Conservation (phyloP, 1,284 basidiomycete species). For the Leucoagaricus sp. region DNA sequence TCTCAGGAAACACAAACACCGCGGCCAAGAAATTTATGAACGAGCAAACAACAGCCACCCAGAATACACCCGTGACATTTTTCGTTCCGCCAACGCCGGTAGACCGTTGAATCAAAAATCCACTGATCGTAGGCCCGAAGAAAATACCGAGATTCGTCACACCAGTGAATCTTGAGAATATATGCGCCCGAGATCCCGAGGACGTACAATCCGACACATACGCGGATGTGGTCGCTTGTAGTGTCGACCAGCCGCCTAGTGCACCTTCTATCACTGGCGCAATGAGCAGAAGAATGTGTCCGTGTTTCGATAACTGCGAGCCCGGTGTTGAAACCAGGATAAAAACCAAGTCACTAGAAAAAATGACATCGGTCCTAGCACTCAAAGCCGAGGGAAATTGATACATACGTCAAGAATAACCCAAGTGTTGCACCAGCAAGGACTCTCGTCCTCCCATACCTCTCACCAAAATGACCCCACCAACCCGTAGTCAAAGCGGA, state of each 20-base stretch:
- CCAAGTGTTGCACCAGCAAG: constrained; percentile 73
- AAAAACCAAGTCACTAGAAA: constrained; percentile 71
- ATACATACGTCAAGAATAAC: constrained; percentile 71
- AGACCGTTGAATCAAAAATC: constrained; percentile 60
- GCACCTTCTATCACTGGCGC: constrained; percentile 83
- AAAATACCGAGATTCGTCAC: constrained; percentile 73
- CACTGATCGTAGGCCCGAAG: constrained; percentile 73
- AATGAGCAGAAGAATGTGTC: constrained; percentile 75
- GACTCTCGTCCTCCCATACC: constrained; percentile 75
- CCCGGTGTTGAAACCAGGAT: constrained; percentile 76
- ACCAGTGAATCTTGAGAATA: constrained; percentile 80
- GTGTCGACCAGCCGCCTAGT: constrained; percentile 84
- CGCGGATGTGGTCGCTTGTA: constrained; percentile 78
- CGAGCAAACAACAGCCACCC: constrained; percentile 40
- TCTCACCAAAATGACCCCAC: constrained; percentile 86
- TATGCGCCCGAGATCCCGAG: constrained; percentile 76
- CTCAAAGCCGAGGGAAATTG: neutral
- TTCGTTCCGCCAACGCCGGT: constrained; percentile 20
- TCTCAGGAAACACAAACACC: constrained; percentile 53
- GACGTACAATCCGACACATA: constrained; percentile 89
- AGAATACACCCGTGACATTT: constrained; percentile 44
- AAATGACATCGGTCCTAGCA: constrained; percentile 16
- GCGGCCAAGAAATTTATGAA: constrained; percentile 44
- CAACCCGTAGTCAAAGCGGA: constrained; percentile 85
- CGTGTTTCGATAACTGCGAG: constrained; percentile 62